Conservation (phyloP, 2,329 filamentous ascomycete genomes). For the Curvularia hawaiiensis region DNA sequence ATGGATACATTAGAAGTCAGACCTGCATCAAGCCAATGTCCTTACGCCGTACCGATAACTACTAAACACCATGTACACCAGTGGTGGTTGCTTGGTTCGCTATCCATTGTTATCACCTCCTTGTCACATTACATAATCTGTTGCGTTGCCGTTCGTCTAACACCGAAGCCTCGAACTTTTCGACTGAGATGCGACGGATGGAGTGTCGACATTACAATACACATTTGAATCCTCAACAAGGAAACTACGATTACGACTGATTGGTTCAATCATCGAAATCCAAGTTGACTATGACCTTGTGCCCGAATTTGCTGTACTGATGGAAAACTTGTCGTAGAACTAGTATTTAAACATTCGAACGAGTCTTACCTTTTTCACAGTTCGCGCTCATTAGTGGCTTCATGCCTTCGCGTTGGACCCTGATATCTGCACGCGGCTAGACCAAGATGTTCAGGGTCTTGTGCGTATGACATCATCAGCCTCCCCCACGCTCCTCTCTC, state of each 20-base stretch:
- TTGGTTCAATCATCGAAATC: background rate
- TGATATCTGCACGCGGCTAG: background rate
- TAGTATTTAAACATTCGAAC: background rate
- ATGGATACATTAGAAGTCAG: background rate
- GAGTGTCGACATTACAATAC: background rate
- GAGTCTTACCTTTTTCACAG: background rate
- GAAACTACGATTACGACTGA: background rate
- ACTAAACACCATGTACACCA: background rate
- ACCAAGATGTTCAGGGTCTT: background rate
- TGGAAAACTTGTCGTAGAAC: background rate
- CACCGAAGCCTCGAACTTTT: background rate
- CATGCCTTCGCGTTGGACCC: background rate
- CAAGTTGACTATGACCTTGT: background rate
- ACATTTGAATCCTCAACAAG: background rate
- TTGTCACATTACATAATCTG: background rate
- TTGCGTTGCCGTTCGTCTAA: background rate
- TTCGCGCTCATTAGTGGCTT: background rate
- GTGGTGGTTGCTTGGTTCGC: background rate
- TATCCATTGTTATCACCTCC: background rate
- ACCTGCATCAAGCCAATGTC: background rate
- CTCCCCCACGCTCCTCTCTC: background rate
- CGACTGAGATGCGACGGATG: background rate
- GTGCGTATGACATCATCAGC: constrained; percentile 6
- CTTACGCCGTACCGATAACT: background rate
- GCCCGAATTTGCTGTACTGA: background rate